Conservation (phyloP, 2,329 filamentous ascomycete species). For the Aspergillus viridinutans region DNA sequence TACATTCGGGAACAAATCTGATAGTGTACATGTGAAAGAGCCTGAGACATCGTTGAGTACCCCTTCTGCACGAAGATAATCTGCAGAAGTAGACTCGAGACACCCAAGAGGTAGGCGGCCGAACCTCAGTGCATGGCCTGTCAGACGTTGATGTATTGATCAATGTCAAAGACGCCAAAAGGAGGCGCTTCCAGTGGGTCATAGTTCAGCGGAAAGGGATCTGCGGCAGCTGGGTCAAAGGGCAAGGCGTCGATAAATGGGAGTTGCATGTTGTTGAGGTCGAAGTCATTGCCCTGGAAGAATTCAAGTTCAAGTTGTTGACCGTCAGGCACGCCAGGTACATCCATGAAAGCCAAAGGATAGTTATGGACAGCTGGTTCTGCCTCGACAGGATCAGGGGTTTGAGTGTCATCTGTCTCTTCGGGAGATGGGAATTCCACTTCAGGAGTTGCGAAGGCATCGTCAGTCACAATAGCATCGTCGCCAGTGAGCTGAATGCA, state of each 20-base stretch:
- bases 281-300: background rate
- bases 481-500: slow-evolving; percentile 14
- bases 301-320: background rate
- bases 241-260: background rate
- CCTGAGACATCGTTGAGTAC: background rate
- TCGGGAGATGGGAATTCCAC: slow-evolving; percentile 2
- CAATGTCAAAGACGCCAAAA: background rate
- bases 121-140: background rate
- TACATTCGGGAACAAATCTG: background rate
- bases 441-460: background rate
- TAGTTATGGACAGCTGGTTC: background rate
- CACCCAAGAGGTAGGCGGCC: background rate
- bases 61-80: background rate
- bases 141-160: background rate
- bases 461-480: slow-evolving; percentile 4
- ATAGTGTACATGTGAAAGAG: background rate
- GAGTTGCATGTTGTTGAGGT: background rate
- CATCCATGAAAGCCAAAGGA: background rate
- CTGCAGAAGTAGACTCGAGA: background rate
- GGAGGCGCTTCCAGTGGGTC: background rate
- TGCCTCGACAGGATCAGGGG: slow-evolving; percentile 2
- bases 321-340: background rate
- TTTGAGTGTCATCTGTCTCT: background rate
- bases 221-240: background rate
- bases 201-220: background rate